phyloP scores from a whole-genome alignment of 2,329 filamentous ascomycete genomes.

The Dendryphion nanum region DNA sequence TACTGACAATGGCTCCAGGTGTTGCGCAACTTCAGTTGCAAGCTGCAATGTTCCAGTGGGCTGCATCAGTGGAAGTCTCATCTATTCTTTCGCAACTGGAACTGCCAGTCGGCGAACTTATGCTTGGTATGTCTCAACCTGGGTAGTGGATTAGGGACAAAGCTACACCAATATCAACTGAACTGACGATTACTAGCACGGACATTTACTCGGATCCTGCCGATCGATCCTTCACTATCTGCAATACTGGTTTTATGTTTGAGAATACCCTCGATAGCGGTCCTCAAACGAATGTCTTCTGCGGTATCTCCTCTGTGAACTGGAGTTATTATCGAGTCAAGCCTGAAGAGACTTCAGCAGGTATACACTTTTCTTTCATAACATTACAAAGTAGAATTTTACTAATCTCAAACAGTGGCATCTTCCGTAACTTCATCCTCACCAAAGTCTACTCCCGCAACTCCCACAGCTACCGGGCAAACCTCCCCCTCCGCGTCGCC shows the following conservation, averaged over 20 bases:
- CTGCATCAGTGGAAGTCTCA: conserved; percentile 21
- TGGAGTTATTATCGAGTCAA: conserved; percentile 23
- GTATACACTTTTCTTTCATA: background rate
- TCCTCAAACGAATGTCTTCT: conserved; percentile 25
- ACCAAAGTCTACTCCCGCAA: background rate
- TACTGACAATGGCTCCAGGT: too few species aligned
- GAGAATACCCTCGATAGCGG: conserved; percentile 20
- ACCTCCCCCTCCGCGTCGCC: conserved; percentile 3
- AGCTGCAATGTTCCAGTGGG: conserved; percentile 20
- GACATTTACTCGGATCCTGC: conserved; percentile 12
- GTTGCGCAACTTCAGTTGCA: conserved; percentile 19
- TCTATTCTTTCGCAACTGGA: conserved; percentile 13
- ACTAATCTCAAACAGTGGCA: background rate
- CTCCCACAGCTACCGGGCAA: background rate
- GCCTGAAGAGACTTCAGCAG: conserved; percentile 10
- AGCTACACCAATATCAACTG: conserved; percentile 1
- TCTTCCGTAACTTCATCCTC: background rate
- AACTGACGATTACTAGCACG: conserved; percentile 12
- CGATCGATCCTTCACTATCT: conserved; percentile 17
- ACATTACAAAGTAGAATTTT: background rate
- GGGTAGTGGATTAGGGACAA: background rate
- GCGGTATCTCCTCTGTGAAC: conserved; percentile 17
- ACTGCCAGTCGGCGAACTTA: conserved; percentile 6
- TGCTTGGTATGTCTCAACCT: conserved; percentile 10
- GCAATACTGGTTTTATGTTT: conserved; percentile 25